phyloP scores from a whole-genome alignment of 441 rosid species.

The Euphorbia corollata region DNA sequence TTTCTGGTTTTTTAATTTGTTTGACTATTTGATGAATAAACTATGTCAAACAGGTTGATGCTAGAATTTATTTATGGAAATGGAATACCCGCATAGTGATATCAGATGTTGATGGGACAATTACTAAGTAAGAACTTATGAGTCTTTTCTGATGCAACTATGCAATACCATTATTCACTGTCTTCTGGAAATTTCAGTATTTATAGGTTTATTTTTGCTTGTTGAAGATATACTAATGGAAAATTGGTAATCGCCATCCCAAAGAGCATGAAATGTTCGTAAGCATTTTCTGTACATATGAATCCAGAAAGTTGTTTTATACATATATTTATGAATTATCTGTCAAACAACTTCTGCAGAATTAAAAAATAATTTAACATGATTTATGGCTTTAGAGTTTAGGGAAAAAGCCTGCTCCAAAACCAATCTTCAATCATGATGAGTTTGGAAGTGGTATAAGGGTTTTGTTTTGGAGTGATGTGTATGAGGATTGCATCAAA shows the following conservation, averaged over 20 bases:
- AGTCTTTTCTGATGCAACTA: background rate
- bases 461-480: no score
- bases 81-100: conserved; percentile 86
- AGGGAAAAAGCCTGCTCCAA: conserved; percentile 8
- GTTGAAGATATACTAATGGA: background rate
- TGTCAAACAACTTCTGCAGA: background rate
- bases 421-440: conserved; percentile 1
- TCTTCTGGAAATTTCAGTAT: background rate
- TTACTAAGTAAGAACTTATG: conserved; percentile 55
- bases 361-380: background rate
- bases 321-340: background rate
- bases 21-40: background rate
- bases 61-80: conserved; percentile 89
- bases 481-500: no score
- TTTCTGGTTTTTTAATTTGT: background rate
- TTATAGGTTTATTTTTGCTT: background rate
- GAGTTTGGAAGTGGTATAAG: background rate
- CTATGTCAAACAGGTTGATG: conserved; percentile 61
- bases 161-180: background rate
- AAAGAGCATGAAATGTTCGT: background rate
- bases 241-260: background rate
- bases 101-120: conserved; percentile 99
- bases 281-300: background rate
- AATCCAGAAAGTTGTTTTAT: background rate
- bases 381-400: background rate